A percentile compares a stretch with the other conserved stretches of the same genome.
phyloP scores from a whole-genome alignment of 345 rosid species.

The Brassica incana region DNA sequence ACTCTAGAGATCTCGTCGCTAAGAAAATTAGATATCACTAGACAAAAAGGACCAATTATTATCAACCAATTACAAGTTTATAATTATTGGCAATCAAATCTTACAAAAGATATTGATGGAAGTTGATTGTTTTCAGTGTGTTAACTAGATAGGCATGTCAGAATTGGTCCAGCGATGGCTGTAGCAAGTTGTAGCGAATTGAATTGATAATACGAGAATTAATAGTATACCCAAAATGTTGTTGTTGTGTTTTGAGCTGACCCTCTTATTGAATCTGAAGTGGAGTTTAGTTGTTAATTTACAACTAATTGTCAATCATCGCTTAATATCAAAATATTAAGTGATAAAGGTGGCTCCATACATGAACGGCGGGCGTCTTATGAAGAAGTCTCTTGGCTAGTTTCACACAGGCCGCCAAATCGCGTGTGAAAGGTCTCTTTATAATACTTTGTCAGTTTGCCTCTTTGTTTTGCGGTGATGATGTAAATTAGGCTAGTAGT shows the following conservation, averaged over 20 bases:
- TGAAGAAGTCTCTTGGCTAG: neutral
- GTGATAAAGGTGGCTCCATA: neutral
- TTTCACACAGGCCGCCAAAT: neutral
- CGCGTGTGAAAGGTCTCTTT: neutral
- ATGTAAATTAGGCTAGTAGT: too few relatives aligned
- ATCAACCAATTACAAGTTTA: neutral
- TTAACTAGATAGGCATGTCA: neutral
- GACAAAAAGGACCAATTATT: neutral
- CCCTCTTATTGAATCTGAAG: neutral
- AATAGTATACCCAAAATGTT: neutral
- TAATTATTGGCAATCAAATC: neutral
- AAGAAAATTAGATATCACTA: neutral
- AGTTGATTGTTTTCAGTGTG: neutral
- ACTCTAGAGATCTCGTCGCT: neutral
- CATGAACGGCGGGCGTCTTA: conserved; percentile 6
- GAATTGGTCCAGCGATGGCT: neutral
- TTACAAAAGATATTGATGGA: neutral
- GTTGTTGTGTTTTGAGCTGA: neutral
- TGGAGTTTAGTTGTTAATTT: neutral
- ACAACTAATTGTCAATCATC: neutral
- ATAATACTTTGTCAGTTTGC: neutral
- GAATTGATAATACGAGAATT: neutral
- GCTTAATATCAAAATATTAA: neutral
- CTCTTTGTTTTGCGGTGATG: neutral
- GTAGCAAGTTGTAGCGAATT: neutral